A percentile compares a stretch with the other conserved stretches of the same genome.
Evolutionary conservation across 2,329 filamentous ascomycete genomes (phyloP).

Genomic region (Fonsecaea nubica): DNA sequence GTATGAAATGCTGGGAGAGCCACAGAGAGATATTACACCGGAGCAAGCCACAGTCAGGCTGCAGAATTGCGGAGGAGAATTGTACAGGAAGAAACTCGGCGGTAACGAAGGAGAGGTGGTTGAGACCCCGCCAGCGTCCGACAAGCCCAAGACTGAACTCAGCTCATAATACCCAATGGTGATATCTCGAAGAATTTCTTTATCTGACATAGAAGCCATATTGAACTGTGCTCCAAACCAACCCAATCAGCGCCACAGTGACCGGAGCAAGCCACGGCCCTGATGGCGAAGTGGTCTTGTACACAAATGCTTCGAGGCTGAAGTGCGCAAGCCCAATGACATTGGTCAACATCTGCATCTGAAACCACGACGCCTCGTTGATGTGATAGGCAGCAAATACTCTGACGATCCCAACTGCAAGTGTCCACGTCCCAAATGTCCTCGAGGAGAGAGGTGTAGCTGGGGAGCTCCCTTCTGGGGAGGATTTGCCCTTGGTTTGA

Average conservation of each 20-base stretch:
- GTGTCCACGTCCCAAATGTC: slow-evolving; percentile 87
- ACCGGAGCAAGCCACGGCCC: slow-evolving; percentile 66
- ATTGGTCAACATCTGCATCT: slow-evolving; percentile 83
- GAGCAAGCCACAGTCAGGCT: slow-evolving; percentile 88
- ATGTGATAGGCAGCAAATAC: slow-evolving; percentile 86
- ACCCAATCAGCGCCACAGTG: slow-evolving; percentile 60
- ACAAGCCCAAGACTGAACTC: slow-evolving; percentile 14
- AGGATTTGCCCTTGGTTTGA: slow-evolving; percentile 15
- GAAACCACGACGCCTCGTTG: slow-evolving; percentile 73
- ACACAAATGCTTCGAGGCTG: slow-evolving; percentile 78
- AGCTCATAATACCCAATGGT: not conserved
- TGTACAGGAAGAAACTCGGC: slow-evolving; percentile 75
- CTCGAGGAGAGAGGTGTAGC: slow-evolving; percentile 78
- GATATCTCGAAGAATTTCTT: not conserved
- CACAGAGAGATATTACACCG: slow-evolving; percentile 96
- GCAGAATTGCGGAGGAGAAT: slow-evolving; percentile 75
- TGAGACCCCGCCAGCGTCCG: slow-evolving; percentile 28
- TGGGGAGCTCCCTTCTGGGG: slow-evolving; percentile 47
- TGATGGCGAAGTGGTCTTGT: slow-evolving; percentile 73
- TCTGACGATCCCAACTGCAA: slow-evolving; percentile 76
- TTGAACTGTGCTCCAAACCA: slow-evolving; percentile 70
- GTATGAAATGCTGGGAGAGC: slow-evolving; percentile 95
- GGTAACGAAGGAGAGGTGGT: slow-evolving; percentile 24
- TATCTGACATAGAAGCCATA: slow-evolving; percentile 69
- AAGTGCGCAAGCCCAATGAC: slow-evolving; percentile 79